Percentiles rank a stretch among this genome's conserved stretches.
phyloP scores from a whole-genome alignment of 83 land plant genomes.

The Thuja plicata region DNA sequence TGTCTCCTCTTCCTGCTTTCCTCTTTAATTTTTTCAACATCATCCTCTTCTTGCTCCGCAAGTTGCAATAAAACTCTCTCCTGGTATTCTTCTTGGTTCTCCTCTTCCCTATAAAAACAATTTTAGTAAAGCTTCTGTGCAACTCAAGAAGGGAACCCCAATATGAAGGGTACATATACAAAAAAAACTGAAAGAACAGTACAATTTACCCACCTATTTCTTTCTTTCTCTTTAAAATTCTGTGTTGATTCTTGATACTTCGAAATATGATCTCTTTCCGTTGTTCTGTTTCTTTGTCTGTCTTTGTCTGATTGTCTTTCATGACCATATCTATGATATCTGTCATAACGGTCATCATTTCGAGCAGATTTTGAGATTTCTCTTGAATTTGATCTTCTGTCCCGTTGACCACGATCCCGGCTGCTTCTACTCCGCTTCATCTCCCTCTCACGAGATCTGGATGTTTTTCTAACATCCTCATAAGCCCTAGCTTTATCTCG shows the following conservation, averaged over 20 bases:
- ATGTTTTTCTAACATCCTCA: not conserved
- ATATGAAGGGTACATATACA: not conserved
- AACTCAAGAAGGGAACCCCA: not conserved
- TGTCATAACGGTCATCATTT: conserved; percentile 15
- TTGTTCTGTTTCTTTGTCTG: conserved; percentile 12
- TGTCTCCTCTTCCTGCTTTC: conserved; percentile 82
- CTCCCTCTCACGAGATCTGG: conserved; percentile 14
- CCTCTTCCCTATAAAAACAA: conserved; percentile 57
- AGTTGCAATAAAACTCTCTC: conserved; percentile 55
- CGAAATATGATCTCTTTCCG: conserved; percentile 3
- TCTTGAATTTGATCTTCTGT: conserved; percentile 30
- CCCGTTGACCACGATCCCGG: conserved; percentile 11
- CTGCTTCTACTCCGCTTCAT: conserved; percentile 8
- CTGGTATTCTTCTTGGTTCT: conserved; percentile 70
- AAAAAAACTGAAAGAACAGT: not conserved
- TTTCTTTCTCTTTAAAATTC: conserved; percentile 17
- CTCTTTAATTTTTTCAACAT: conserved; percentile 84
- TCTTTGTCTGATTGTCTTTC: conserved; percentile 23
- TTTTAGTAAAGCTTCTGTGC: not conserved
- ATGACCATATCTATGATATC: conserved; percentile 22
- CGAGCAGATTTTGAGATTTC: conserved; percentile 18
- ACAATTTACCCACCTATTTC: conserved; percentile 18
- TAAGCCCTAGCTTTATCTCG: not conserved
- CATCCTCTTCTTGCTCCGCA: conserved; percentile 89
- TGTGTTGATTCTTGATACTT: conserved; percentile 11